Evolutionary conservation across 2,329 filamentous ascomycete genomes (phyloP).

Genomic region (Emergomyces orientalis): DNA sequence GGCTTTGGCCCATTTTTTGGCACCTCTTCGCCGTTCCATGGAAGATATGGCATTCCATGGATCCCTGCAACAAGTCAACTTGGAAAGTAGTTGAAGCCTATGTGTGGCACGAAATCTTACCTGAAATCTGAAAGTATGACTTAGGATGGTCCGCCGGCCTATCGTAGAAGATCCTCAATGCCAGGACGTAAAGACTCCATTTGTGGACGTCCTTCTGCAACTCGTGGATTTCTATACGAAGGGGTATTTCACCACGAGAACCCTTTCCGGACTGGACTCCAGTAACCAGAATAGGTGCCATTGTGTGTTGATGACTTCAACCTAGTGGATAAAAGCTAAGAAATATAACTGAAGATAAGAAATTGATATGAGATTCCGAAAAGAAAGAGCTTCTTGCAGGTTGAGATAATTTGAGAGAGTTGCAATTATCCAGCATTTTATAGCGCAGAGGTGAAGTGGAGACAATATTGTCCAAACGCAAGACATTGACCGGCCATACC

Average conservation of each 20-base stretch:
- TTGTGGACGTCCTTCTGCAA: background rate
- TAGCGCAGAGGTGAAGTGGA: background rate
- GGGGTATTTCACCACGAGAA: slow-evolving; percentile 2
- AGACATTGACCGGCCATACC: background rate
- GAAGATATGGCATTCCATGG: slow-evolving; percentile 8
- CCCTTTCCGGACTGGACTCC: slow-evolving; percentile 3
- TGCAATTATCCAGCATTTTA: background rate
- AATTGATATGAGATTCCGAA: background rate
- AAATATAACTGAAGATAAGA: background rate
- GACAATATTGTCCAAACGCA: background rate
- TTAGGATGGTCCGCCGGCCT: background rate
- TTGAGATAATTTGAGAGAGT: background rate
- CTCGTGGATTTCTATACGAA: slow-evolving; percentile 5
- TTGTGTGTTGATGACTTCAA: background rate
- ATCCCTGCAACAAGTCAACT: slow-evolving; percentile 1
- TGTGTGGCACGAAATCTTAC: background rate
- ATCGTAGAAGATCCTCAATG: slow-evolving; percentile 7
- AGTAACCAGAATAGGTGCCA: slow-evolving; percentile 5
- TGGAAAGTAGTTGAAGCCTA: too few relatives aligned
- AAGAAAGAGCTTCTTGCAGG: background rate
- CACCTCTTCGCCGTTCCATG: slow-evolving; percentile 7
- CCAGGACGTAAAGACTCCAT: slow-evolving; percentile 6
- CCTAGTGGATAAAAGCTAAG: background rate
- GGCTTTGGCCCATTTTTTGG: slow-evolving; percentile 39
- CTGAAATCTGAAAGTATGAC: slow-evolving; percentile 6